Evolutionary conservation across 495 filamentous ascomycete species (phyloP).

Genomic region (Staphylotrichum longicolle): DNA sequence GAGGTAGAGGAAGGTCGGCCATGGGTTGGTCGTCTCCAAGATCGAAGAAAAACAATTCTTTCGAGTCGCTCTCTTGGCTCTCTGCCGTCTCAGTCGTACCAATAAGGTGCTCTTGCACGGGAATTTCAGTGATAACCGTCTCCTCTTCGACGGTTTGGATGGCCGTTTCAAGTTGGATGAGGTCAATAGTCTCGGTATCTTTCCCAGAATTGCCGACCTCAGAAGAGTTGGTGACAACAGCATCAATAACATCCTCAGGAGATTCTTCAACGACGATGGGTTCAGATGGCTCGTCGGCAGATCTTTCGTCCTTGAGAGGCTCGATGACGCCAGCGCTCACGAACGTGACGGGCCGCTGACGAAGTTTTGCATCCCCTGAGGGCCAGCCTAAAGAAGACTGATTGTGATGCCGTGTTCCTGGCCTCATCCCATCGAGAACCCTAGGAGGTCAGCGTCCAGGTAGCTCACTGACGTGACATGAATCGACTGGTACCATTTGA

Average conservation of each 20-base stretch:
- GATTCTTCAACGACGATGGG: neutral
- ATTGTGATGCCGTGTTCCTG: constrained; percentile 68
- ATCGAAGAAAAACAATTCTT: constrained; percentile 32
- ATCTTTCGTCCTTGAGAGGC: constrained; percentile 39
- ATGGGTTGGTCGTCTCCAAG: constrained; percentile 24
- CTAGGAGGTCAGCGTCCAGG: constrained; percentile 31
- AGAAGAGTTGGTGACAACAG: neutral
- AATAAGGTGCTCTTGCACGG: neutral
- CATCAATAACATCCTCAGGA: neutral
- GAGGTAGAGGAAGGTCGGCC: neutral
- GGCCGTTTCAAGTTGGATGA: neutral
- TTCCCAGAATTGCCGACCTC: neutral
- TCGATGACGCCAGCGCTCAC: constrained; percentile 67
- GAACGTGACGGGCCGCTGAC: constrained; percentile 63
- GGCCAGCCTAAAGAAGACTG: constrained; percentile 28
- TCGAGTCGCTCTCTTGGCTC: constrained; percentile 2
- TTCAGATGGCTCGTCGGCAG: neutral
- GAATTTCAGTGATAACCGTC: neutral
- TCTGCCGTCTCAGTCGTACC: constrained; percentile 4
- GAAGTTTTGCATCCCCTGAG: constrained; percentile 43
- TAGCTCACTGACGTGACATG: neutral
- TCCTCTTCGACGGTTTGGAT: constrained; percentile 11
- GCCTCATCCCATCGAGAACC: constrained; percentile 73
- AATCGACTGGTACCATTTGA: constrained; percentile 21
- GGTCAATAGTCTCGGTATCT: neutral